Percentiles rank a stretch among this genome's conserved stretches.
Conservation (phyloP, 1,284 basidiomycete species). For the Cystobasidium slooffiae region DNA sequence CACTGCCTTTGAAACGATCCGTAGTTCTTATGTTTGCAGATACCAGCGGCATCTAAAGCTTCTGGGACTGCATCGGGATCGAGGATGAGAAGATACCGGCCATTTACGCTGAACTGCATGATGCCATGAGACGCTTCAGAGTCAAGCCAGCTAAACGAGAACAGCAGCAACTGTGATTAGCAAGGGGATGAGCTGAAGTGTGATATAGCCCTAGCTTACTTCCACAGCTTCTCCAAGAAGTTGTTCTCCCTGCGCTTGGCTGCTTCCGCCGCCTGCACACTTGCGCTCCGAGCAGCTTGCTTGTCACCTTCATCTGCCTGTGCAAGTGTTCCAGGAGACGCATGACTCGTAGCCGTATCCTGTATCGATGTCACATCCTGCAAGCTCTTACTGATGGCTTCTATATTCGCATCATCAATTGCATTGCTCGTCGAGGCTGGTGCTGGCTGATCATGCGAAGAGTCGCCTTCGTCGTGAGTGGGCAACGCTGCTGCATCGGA, state of each 20-base stretch:
- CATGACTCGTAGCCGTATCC: neutral
- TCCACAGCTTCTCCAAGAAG: constrained; percentile 43
- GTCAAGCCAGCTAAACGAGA: constrained; percentile 31
- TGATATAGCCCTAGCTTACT: constrained; percentile 7
- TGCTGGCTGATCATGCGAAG: neutral
- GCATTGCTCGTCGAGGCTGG: neutral
- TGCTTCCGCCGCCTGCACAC: neutral
- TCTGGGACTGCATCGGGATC: constrained; percentile 34
- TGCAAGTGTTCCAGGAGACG: neutral
- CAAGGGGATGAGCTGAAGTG: neutral
- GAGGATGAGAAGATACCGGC: constrained; percentile 33
- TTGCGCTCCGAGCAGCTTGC: constrained; percentile 6
- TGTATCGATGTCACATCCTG: neutral
- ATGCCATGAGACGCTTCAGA: constrained; percentile 20
- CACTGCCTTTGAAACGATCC: constrained; percentile 41
- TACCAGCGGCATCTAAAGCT: constrained; percentile 12
- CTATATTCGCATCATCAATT: neutral
- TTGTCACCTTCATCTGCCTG: neutral
- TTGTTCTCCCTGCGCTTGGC: constrained; percentile 39
- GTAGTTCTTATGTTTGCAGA: constrained; percentile 44
- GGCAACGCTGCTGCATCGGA: constrained; percentile 10
- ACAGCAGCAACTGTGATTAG: neutral
- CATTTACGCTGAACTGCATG: constrained; percentile 40
- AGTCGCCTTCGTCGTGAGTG: neutral
- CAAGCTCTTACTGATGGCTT: neutral